Conservation (phyloP, 768 basidiomycete species). For the Suillus subalutaceus region DNA sequence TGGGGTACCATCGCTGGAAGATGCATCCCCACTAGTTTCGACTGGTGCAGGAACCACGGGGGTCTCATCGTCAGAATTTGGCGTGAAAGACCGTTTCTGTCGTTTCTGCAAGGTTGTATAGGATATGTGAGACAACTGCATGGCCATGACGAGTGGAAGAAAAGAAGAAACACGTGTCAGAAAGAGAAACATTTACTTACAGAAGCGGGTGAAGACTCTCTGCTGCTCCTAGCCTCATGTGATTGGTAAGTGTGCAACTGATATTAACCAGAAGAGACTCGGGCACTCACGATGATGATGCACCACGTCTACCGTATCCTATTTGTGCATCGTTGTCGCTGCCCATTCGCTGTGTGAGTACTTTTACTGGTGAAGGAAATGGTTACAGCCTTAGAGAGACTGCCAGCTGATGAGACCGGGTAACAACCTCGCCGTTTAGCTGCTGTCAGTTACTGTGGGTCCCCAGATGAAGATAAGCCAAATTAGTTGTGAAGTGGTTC, state of each 20-base stretch:
- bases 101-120: slow-evolving; percentile 35
- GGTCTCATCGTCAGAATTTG: slow-evolving; percentile 54
- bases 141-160: background rate
- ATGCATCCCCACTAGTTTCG: slow-evolving; percentile 44
- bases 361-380: background rate
- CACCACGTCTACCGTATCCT: slow-evolving; percentile 35
- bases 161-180: background rate
- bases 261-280: background rate
- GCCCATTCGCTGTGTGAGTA: slow-evolving; percentile 11
- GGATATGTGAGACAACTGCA: slow-evolving; percentile 4
- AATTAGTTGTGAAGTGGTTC: background rate
- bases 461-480: background rate
- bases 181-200: slow-evolving; percentile 33
- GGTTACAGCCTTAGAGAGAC: background rate
- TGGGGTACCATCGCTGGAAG: slow-evolving; percentile 44
- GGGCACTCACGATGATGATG: slow-evolving; percentile 41
- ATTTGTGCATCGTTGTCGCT: slow-evolving; percentile 30
- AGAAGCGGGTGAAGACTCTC: slow-evolving; percentile 54
- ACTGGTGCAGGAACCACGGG: slow-evolving; percentile 40
- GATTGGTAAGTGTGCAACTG: slow-evolving; percentile 10
- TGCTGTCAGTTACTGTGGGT: slow-evolving; percentile 4
- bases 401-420: background rate
- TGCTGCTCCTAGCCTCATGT: slow-evolving; percentile 49
- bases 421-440: slow-evolving; percentile 1
- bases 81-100: slow-evolving; percentile 53